phyloP scores from a whole-genome alignment of 2,329 filamentous ascomycete species.

The Corniculantispora saksenae region DNA sequence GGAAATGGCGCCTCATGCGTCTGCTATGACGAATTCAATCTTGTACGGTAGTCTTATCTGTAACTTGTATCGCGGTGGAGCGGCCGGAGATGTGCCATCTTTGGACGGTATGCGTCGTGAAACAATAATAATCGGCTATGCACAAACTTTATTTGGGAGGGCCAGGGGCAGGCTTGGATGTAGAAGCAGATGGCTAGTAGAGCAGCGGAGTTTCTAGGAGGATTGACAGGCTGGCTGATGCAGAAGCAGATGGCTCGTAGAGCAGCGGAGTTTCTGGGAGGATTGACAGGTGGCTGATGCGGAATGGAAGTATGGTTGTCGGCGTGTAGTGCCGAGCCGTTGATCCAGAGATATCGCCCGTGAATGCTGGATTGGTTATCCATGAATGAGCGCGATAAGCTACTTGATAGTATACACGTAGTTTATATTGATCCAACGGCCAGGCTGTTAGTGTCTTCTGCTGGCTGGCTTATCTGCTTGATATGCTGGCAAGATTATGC shows the following conservation, averaged over 20 bases:
- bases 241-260: no score
- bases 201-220: neutral
- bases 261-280: neutral
- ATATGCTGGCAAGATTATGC: no score
- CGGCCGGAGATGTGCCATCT: neutral
- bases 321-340: neutral
- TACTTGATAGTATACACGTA: no score
- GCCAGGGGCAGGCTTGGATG: no score
- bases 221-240: neutral
- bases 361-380: no score
- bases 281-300: neutral
- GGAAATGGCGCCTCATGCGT: neutral
- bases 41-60: neutral
- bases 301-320: neutral
- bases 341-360: neutral
- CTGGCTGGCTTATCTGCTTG: no score
- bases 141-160: no score
- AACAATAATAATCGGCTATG: no score
- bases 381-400: no score
- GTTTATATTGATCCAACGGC: no score
- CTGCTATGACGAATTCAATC: neutral
- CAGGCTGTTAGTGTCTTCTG: no score
- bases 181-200: no score
- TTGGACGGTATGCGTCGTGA: neutral
- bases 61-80: neutral